Conservation (phyloP, 495 filamentous ascomycete genomes). For the Penicillium robsamsonii region DNA sequence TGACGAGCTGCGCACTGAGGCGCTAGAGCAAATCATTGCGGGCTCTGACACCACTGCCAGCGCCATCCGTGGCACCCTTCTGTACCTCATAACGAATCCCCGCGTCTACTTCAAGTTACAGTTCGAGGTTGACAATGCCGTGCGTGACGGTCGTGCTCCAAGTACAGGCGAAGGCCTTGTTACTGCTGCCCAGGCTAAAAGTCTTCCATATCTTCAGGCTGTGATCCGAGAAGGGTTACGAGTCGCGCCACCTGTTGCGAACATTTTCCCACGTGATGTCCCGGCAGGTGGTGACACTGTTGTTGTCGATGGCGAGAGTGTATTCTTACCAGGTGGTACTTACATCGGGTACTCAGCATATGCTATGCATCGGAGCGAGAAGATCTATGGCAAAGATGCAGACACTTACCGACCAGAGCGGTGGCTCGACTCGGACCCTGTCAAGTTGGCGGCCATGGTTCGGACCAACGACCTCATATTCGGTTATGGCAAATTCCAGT, state of each 20-base stretch:
- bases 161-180: too few species aligned
- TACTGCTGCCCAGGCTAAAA: too few species aligned
- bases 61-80: constrained; percentile 55
- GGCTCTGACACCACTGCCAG: constrained; percentile 64
- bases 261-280: constrained; percentile 40
- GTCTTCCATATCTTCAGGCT: too few species aligned
- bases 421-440: constrained; percentile 57
- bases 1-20: constrained; percentile 35
- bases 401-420: constrained; percentile 60
- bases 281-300: constrained; percentile 51
- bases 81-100: constrained; percentile 27
- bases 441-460: constrained; percentile 49
- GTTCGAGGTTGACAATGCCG: too few species aligned
- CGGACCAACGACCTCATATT: constrained; percentile 30
- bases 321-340: constrained; percentile 52
- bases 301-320: constrained; percentile 33
- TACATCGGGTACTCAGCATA: constrained; percentile 44
- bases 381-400: constrained; percentile 60
- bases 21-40: constrained; percentile 45
- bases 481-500: too few species aligned
- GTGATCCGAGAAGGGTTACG: too few species aligned
- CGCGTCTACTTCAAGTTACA: too few species aligned
- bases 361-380: constrained; percentile 27
- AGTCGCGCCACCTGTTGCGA: too few species aligned
- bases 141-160: too few species aligned